Evolutionary conservation across 345 rosid species (phyloP), one percentile per base, ranked within the genome.

Genomic region (Dimocarpus longan): DNA sequence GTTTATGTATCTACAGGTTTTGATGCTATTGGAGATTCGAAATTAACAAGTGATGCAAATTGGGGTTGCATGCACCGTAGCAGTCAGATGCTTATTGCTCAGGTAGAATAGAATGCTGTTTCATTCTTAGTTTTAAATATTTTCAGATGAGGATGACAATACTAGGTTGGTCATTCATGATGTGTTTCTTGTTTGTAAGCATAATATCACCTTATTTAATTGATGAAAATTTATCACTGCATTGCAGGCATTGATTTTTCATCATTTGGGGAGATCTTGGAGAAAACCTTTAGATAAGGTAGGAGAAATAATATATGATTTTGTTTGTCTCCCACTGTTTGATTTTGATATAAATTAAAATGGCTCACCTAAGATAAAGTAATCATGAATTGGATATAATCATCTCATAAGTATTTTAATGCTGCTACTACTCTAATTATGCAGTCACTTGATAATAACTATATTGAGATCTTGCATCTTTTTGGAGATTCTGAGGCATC

Each of bases 21-120:
- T 88, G 89, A 88, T 77, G 85, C 94, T 22, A 85, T 94, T 78
- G 93, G 83, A 74, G 91, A 87, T 80, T 85, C 97, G 54, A 87
- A 87, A 64, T 80, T 85, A 70, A 90, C 92, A 3, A 94, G 90
- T 81, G 99, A 96, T 83, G 95, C 82, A 12, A 80, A 84, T 73
- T 96, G 99, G 99, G 98, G 99, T 76, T 96, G 99, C 90, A 96
- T 96, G 99, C 86, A 94, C 66, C 89, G 99, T 70, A 94, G 99
- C 84, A 89, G 99, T 85, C 99, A 96, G 87, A 96, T 96, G 99
- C 95, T 96, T 68, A 82, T 92, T 60, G 97, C 97, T 78, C 99
- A 96, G 96, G 97, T 88, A 69, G 52, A 32, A 11, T 46, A 46
- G 69, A 68, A 64, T 75, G 52, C 42, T 57, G 3, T 74, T 79